phyloP scores from a whole-genome alignment of 805 yeast species.

The Metschnikowia lochheadii region DNA sequence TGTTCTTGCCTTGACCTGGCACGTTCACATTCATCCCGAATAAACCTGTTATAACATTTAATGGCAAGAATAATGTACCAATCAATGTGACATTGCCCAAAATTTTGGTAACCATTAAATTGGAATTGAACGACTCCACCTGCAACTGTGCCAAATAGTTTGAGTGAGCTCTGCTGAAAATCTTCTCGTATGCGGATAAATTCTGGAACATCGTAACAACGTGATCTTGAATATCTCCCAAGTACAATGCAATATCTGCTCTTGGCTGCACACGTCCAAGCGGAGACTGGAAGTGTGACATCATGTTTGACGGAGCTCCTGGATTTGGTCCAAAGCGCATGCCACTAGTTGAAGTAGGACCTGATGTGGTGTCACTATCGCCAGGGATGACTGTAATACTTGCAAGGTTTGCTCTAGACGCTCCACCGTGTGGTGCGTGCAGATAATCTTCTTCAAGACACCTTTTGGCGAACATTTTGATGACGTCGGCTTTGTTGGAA shows the following conservation, averaged over 20 bases:
- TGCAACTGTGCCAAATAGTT: constrained; percentile 92
- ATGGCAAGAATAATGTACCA: constrained; percentile 87
- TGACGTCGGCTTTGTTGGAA: constrained; percentile 93
- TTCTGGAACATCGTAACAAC: constrained; percentile 94
- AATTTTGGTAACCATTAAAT: constrained; percentile 80
- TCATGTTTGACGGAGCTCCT: constrained; percentile 27
- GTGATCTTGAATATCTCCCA: constrained; percentile 97
- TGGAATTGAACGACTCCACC: constrained; percentile 85
- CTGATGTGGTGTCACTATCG: constrained; percentile 1
- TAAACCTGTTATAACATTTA: constrained; percentile 84
- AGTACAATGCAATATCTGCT: constrained; percentile 84
- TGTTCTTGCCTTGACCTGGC: constrained; percentile 52
- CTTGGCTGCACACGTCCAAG: constrained; percentile 53
- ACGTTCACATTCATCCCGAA: constrained; percentile 94
- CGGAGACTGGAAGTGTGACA: constrained; percentile 18
- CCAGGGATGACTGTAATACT: constrained; percentile 10
- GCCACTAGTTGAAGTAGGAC: constrained; percentile 21
- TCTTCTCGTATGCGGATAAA: constrained; percentile 84
- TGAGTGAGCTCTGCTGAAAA: constrained; percentile 85
- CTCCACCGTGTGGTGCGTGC: constrained; percentile 10
- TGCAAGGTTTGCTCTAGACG: constrained; percentile 18
- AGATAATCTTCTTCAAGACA: constrained; percentile 66
- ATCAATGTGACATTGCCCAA: constrained; percentile 83
- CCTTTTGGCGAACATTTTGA: constrained; percentile 92
- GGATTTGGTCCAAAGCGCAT: constrained; percentile 36